These are phyloP conservation scores for Vitis vinifera DNA, from an alignment of 164 flowering plant species.

Conservation along the genomic window ASM3070453v1 NC_081818.1:27333001-27333500, in stretches of 20 bases:
- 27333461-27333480: neutral
- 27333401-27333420: neutral
- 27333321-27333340: neutral
- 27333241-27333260: neutral
- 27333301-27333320: too few species aligned
- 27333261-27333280: neutral
- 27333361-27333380: neutral
- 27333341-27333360: neutral
- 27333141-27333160: too few species aligned
- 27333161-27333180: neutral
- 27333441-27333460: neutral
- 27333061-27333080: neutral
- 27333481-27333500: constrained; percentile 13
- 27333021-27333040: neutral
- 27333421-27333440: neutral
- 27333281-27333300: too few species aligned
- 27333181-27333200: neutral
- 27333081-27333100: neutral
- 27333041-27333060: neutral
- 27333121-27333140: neutral
- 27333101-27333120: neutral
- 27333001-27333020: constrained; percentile 17
- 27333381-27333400: neutral
- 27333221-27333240: neutral
- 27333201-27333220: neutral